A percentile compares a stretch with the other conserved stretches of the same genome.
These are phyloP conservation scores for Claviceps lovelessii DNA, from an alignment of 2,329 filamentous ascomycete genomes.

Conservation along the genomic window DNA sequence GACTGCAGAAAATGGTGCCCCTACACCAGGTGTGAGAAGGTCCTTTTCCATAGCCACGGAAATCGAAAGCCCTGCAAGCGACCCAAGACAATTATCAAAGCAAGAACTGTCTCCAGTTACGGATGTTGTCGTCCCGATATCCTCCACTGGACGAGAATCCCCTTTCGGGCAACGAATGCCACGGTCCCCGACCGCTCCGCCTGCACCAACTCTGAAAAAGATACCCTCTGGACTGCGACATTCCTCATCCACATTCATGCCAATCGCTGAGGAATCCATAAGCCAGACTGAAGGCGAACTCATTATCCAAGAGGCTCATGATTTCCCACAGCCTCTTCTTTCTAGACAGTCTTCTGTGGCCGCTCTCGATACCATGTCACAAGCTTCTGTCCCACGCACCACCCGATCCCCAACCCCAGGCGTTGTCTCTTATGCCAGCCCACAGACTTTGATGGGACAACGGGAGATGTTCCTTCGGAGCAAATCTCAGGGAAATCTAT, in stretches of 20 bases:
- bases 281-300: conserved; percentile 7
- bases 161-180: background rate
- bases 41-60: conserved; percentile 17
- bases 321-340: background rate
- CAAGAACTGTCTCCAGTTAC: conserved; percentile 12
- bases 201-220: conserved; percentile 9
- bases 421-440: conserved; percentile 35
- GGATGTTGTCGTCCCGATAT: background rate
- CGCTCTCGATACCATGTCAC: conserved; percentile 8
- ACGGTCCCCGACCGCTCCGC: background rate
- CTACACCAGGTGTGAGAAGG: conserved; percentile 15
- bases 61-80: conserved; percentile 7
- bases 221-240: conserved; percentile 11
- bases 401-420: conserved; percentile 24
- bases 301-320: conserved; percentile 4
- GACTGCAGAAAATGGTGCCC: conserved; percentile 39
- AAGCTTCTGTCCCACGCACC: background rate
- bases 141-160: background rate
- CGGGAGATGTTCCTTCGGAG: conserved; percentile 39
- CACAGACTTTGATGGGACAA: conserved; percentile 41
- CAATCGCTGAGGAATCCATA: conserved; percentile 30
- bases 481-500: conserved; percentile 31
- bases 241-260: conserved; percentile 16
- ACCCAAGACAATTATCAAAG: conserved; percentile 8
- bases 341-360: conserved; percentile 11